Evolutionary conservation across 2,329 filamentous ascomycete genomes (phyloP), one percentile per base, ranked within the genome.

Genomic region (Penicillium sp.): DNA sequence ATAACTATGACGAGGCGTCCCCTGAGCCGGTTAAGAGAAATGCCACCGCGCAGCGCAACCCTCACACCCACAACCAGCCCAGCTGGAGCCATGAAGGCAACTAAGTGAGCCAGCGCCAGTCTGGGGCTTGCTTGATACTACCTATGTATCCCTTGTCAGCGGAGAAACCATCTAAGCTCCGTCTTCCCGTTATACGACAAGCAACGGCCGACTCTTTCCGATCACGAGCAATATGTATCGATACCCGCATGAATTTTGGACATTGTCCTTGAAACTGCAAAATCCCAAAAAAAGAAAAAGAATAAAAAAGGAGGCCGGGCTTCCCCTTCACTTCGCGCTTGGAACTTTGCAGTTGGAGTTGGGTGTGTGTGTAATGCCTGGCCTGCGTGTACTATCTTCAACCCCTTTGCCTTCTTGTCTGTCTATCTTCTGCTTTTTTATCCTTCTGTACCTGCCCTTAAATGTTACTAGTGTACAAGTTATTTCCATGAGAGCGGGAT

Each of bases 81-180:
- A 74, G 64, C 56, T 82, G 78, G 76, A 72, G 67, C 1, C 67
- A 80, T 61, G 76, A 72, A 29, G 73, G 74, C 60, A 67, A 73
- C 58, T 66, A 60, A 59, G 35, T 29, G 10, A 13, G 35, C 8
- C 11, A 29, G 11, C 11, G n/a, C 10, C 10, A 20, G 18, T 35
- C 10, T 24, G n/a, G 14, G 22, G 26, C 47, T 32, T 31, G n/a
- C 16, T 31, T 38, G 34, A 39, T 40, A 34, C 52, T 14, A 16
- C 16, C 1, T 16, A 20, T 34, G 43, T 31, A 52, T 43, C 34
- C 14, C 29, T 18, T 18, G 38, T 31, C 37, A 32, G 7, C 16
- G 43, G 22, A 10, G 22, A 58, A 26, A n/a, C 45, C 29, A 13
- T 16, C 29, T 42, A 13, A 37, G 37, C 35, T 50, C 22, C 24